These are phyloP conservation scores for Hirsutella rhossiliensis DNA, from an alignment of 2,329 filamentous ascomycete species.

Conservation along the genomic window DNA sequence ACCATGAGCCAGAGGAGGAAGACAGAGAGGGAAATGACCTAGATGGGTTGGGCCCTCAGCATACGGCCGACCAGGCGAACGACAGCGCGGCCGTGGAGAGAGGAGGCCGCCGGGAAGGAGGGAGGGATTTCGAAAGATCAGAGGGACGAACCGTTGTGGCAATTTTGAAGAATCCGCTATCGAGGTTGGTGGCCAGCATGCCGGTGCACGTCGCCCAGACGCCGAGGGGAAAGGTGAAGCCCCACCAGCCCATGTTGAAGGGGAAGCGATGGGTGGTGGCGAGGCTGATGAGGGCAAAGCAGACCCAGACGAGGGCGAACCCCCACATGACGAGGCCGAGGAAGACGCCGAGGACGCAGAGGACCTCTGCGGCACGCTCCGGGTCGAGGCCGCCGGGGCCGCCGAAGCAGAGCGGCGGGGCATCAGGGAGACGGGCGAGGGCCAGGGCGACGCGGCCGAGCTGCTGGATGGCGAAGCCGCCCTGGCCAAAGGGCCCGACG, in stretches of 20 bases:
- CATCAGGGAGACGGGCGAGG: conserved; percentile 24
- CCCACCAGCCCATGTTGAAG: conserved; percentile 37
- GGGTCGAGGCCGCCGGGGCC: conserved; percentile 23
- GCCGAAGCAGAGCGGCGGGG: conserved; percentile 22
- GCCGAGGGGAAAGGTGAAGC: conserved; percentile 34
- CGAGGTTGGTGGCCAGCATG: conserved; percentile 25
- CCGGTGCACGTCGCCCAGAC: conserved; percentile 29
- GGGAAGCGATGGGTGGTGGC: conserved; percentile 26
- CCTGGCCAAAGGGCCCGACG: conserved; percentile 54
- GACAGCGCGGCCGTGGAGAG: no score
- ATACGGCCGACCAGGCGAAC: no score
- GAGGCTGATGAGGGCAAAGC: conserved; percentile 29
- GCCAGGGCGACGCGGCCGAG: conserved; percentile 34
- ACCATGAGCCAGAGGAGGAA: conserved; percentile 30
- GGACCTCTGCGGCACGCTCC: conserved; percentile 24
- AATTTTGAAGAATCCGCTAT: conserved; percentile 30
- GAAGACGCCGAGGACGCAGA: conserved; percentile 46
- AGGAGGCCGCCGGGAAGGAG: no score
- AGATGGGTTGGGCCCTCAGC: conserved; percentile 3
- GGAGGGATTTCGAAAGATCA: background rate
- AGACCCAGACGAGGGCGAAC: conserved; percentile 30
- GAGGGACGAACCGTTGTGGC: conserved; percentile 18
- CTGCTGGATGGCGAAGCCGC: conserved; percentile 45
- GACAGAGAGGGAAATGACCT: conserved; percentile 29
- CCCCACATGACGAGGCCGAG: conserved; percentile 30